phyloP scores from a whole-genome alignment of 2,329 filamentous ascomycete species.

The Penicillium italicum region DNA sequence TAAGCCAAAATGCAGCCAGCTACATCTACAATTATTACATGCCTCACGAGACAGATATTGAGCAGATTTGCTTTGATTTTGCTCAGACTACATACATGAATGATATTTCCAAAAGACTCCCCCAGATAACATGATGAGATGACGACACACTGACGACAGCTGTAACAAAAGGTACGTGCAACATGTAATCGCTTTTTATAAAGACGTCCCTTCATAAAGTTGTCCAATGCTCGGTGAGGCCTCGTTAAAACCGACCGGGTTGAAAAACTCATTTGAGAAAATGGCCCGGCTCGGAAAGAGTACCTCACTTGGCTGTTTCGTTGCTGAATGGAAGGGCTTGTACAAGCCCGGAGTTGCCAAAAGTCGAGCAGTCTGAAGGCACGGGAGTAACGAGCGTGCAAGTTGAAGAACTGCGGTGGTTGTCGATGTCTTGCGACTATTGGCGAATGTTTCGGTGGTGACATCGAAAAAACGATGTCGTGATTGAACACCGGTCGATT shows the following conservation, averaged over 20 bases:
- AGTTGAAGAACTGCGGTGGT: background rate
- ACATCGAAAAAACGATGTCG: background rate
- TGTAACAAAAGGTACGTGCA: conserved; percentile 7
- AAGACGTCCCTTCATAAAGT: conserved; percentile 3
- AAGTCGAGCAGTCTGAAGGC: background rate
- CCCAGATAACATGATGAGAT: background rate
- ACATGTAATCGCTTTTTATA: conserved; percentile 4
- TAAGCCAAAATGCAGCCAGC: background rate
- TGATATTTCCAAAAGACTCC: background rate
- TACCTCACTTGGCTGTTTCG: background rate
- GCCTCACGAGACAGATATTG: background rate
- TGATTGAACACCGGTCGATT: background rate
- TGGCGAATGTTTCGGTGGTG: background rate
- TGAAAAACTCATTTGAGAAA: conserved; percentile 6
- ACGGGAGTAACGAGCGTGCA: background rate
- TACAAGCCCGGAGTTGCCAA: background rate
- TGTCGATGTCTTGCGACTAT: background rate
- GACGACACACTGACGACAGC: background rate
- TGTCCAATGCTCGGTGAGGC: conserved; percentile 1
- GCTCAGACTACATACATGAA: conserved; percentile 1
- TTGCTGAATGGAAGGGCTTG: background rate
- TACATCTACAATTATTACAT: background rate
- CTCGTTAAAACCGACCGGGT: conserved; percentile 10
- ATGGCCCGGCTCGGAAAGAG: conserved; percentile 6
- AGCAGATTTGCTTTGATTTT: background rate